These are phyloP conservation scores for Cucurbita argyrosperma DNA, from an alignment of 306 rosid species.

Conservation along the genomic window DNA sequence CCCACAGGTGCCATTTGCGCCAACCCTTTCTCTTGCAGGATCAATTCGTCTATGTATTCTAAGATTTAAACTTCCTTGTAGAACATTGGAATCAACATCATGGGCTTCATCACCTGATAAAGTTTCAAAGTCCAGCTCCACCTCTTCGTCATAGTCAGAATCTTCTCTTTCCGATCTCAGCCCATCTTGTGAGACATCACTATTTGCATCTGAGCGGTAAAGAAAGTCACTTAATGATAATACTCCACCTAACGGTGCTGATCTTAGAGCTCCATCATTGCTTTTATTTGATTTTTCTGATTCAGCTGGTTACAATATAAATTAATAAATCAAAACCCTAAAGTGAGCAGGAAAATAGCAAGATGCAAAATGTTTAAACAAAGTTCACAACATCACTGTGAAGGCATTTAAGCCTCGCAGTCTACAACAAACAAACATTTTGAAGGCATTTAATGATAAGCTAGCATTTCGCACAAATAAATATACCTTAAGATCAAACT, in stretches of 20 bases:
- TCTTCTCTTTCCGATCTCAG: constrained; percentile 82
- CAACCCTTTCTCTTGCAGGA: constrained; percentile 42
- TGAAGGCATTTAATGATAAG: not conserved
- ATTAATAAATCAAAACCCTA: constrained; percentile 12
- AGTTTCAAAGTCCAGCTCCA: constrained; percentile 86
- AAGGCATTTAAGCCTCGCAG: too few species aligned
- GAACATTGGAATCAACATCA: constrained; percentile 59
- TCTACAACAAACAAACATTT: not conserved
- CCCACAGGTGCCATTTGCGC: constrained; percentile 49
- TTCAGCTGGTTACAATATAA: constrained; percentile 38
- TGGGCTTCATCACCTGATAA: constrained; percentile 78
- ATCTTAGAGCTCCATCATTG: constrained; percentile 45
- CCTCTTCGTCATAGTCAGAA: constrained; percentile 85
- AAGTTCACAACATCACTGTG: not conserved
- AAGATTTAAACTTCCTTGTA: constrained; percentile 77
- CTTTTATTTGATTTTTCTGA: constrained; percentile 45
- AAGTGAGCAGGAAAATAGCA: not conserved
- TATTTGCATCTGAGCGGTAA: constrained; percentile 62
- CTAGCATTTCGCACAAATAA: too few species aligned
- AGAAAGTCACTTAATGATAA: constrained; percentile 76
- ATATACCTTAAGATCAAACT: too few species aligned
- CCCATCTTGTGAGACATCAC: constrained; percentile 83
- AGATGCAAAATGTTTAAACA: not conserved
- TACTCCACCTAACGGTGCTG: constrained; percentile 49
- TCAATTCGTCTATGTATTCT: constrained; percentile 67